Base-by-base conservation (phyloP, 345 rosid species). In the Moringa oleifera region DNA sequence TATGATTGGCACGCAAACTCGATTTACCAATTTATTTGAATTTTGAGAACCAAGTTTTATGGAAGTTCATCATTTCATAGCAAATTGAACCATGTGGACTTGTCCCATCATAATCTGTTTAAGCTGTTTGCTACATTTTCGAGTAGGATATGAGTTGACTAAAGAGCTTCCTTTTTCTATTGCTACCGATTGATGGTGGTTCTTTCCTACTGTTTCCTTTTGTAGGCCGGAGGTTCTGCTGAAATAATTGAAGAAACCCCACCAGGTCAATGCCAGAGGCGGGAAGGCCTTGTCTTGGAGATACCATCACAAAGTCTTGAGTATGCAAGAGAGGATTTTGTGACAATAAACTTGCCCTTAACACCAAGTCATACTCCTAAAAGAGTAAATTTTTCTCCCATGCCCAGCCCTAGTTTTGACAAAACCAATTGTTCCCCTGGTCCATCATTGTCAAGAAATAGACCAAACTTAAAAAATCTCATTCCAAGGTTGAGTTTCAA, bases 401-500 rank as follows among this genome's bases (percentile, higher is more conserved):
- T 88, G 63, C 83, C 77, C 0, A 93, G 95, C 52, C 97, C 96
- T 58, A 66, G 72, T 22, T 64, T 71, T 61, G 58, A 78, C 51
- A 71, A 41, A 67, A 66, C 63, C 25, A 64, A 63, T 51, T 72
- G 73, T 53, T 68, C 86, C 57, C 72, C 73, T 23, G 64, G 66
- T 60, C 62, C 71, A 1, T 79, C 82, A 0, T 63, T 82, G 22
- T 55, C 90, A 13, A 82, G 76, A 68, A 71, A 68, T 70, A 90
- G 65, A 79, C 62, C 84, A 61, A 66, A 75, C 67, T 51, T 79
- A 55, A 94, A 75, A 68, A 79, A 65, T 74, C 74, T 88, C 47
- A 81, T 94, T 53, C 96, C 99, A 1, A 88, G 81, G 74, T 47
- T 88, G 25, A 88, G 92, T 69, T 90, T 93, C 71, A 93, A 85